Percentiles rank a stretch among this genome's conserved stretches.
Conservation (phyloP, 2,329 filamentous ascomycete species). For the Ophidiomyces ophidiicola region DNA sequence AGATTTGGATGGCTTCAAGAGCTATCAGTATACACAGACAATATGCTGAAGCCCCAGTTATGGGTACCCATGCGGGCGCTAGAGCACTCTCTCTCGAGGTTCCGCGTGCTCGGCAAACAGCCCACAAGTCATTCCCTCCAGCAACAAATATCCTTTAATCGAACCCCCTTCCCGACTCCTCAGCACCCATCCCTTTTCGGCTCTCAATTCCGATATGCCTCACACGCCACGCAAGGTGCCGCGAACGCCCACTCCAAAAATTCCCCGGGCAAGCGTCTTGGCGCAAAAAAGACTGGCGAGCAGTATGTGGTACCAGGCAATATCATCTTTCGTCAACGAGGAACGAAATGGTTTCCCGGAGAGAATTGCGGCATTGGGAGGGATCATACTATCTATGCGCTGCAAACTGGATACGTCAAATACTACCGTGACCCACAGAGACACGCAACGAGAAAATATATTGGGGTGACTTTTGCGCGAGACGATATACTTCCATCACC, state of each 20-base stretch:
- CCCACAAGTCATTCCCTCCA: slow-evolving; percentile 15
- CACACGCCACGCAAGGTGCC: slow-evolving; percentile 52
- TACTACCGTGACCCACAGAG: slow-evolving; percentile 82
- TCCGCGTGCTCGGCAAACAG: slow-evolving; percentile 17
- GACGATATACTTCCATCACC: slow-evolving; percentile 68
- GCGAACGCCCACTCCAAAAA: slow-evolving; percentile 56
- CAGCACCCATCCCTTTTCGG: slow-evolving; percentile 24
- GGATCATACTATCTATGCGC: slow-evolving; percentile 90
- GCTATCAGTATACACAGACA: slow-evolving; percentile 5
- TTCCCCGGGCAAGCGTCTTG: slow-evolving; percentile 71
- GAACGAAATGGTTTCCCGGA: slow-evolving; percentile 85
- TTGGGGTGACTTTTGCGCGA: slow-evolving; percentile 81
- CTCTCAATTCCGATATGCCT: slow-evolving; percentile 47
- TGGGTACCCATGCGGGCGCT: slow-evolving; percentile 29
- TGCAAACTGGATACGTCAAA: slow-evolving; percentile 77
- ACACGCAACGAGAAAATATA: slow-evolving; percentile 84
- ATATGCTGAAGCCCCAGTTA: slow-evolving; percentile 35
- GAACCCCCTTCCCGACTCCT: slow-evolving; percentile 1
- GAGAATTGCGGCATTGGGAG: slow-evolving; percentile 93
- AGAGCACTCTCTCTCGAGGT: slow-evolving; percentile 26
- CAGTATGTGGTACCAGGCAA: slow-evolving; percentile 92
- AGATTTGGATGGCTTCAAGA: no score
- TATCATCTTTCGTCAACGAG: slow-evolving; percentile 95
- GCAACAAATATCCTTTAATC: slow-evolving; percentile 13
- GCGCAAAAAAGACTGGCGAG: slow-evolving; percentile 85